Conservation (phyloP, 2,329 filamentous ascomycete genomes). For the Sarocladiaceae sp. region DNA sequence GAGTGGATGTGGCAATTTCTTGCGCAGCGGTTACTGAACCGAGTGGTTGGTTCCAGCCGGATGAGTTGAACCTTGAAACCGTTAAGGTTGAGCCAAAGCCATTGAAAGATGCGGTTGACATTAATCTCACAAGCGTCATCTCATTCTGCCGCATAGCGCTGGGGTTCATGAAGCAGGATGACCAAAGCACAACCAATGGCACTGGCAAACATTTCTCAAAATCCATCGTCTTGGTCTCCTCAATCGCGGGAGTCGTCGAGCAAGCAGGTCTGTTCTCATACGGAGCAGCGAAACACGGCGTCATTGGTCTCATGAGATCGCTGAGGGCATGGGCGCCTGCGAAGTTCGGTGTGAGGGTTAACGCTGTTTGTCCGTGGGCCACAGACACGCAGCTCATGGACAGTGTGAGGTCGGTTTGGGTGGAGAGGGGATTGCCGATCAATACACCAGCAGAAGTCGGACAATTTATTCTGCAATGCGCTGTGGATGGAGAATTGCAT, state of each 20-base stretch:
- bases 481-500: neutral
- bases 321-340: neutral
- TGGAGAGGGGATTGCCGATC: neutral
- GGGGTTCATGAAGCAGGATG: constrained; percentile 4
- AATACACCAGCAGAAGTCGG: neutral
- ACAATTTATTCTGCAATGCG: neutral
- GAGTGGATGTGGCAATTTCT: neutral
- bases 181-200: neutral
- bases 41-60: constrained; percentile 3
- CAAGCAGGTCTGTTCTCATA: neutral
- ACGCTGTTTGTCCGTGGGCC: neutral
- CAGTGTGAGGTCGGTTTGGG: neutral
- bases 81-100: neutral
- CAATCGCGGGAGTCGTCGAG: neutral
- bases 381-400: constrained; percentile 1
- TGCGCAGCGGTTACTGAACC: neutral
- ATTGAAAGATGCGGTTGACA: neutral
- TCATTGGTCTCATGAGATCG: constrained; percentile 2
- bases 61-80: neutral
- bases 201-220: neutral
- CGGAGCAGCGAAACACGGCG: neutral
- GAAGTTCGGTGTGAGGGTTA: neutral
- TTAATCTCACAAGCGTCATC: neutral
- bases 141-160: neutral
- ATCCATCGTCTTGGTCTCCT: constrained; percentile 4